These are phyloP conservation scores for Bassia scoparia DNA, from an alignment of 148 eudicot genomes.

Conservation along the genomic window DNA sequence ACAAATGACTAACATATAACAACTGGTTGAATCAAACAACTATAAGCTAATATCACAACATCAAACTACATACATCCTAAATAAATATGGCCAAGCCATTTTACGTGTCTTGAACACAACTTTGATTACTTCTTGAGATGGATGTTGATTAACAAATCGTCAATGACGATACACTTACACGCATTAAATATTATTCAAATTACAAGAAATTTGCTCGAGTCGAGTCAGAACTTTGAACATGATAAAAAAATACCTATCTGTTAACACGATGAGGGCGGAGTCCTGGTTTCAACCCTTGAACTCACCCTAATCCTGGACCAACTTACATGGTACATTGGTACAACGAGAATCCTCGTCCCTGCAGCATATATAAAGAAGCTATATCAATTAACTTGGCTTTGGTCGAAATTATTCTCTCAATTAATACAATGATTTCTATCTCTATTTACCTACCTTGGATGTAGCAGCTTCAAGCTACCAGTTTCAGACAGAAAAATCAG, in stretches of 20 bases:
- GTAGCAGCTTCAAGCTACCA: not conserved
- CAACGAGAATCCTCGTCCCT: constrained; percentile 13
- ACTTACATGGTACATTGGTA: constrained; percentile 28
- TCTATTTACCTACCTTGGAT: not conserved
- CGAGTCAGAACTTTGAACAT: not conserved
- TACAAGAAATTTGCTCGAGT: not conserved
- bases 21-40: no score
- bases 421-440: not conserved
- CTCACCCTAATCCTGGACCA: constrained; percentile 27
- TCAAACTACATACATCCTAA: no score
- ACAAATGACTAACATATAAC: no score
- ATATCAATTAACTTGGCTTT: not conserved
- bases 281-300: constrained; percentile 32
- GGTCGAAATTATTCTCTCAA: not conserved
- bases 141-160: constrained; percentile 7
- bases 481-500: not conserved
- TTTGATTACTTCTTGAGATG: constrained; percentile 5
- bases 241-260: constrained; percentile 14
- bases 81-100: constrained; percentile 74
- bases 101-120: not conserved
- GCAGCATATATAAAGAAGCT: constrained; percentile 3
- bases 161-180: not conserved
- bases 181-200: not conserved
- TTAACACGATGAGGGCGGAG: constrained; percentile 22
- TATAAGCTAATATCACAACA: no score